Evolutionary conservation across 441 rosid genomes (phyloP).

Genomic region (Pelargonium australe): DNA sequence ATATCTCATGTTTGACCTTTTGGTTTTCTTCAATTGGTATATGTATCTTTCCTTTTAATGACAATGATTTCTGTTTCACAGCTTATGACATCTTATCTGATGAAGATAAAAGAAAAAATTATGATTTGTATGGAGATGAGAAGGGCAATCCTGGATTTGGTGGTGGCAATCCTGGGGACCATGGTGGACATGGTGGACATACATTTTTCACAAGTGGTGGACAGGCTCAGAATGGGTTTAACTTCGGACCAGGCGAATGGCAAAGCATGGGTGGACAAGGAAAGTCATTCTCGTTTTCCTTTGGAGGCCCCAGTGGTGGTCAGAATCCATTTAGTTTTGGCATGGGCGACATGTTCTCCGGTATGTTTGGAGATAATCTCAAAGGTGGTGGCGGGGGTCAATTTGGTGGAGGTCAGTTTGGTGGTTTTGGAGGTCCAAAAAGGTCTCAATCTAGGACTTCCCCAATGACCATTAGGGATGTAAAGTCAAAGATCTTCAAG

Average conservation of each 20-base stretch:
- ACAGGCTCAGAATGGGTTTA: conserved; percentile 45
- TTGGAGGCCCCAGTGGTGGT: conserved; percentile 37
- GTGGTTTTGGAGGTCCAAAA: conserved; percentile 49
- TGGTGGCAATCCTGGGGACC: conserved; percentile 52
- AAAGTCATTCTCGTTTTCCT: conserved; percentile 61
- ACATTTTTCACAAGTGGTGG: conserved; percentile 53
- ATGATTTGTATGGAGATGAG: conserved; percentile 84
- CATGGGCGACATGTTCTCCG: conserved; percentile 58
- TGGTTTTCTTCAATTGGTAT: neutral
- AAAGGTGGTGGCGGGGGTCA: conserved; percentile 4
- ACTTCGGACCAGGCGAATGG: conserved; percentile 64
- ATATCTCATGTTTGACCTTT: neutral
- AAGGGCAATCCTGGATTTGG: conserved; percentile 76
- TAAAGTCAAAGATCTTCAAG: conserved; percentile 48
- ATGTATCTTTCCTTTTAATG: neutral
- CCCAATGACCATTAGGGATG: conserved; percentile 32
- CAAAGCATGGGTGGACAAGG: conserved; percentile 65
- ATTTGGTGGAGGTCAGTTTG: conserved; percentile 33
- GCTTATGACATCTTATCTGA: conserved; percentile 92
- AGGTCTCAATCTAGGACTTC: conserved; percentile 43
- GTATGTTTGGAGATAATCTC: conserved; percentile 39
- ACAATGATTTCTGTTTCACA: conserved; percentile 30
- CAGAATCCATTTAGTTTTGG: conserved; percentile 59
- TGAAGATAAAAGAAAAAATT: conserved; percentile 80
- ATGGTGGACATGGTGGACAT: conserved; percentile 53